A percentile compares a stretch with the other conserved stretches of the same genome.
Conservation (phyloP, 345 rosid genomes). For the Excoecaria agallocha region DNA sequence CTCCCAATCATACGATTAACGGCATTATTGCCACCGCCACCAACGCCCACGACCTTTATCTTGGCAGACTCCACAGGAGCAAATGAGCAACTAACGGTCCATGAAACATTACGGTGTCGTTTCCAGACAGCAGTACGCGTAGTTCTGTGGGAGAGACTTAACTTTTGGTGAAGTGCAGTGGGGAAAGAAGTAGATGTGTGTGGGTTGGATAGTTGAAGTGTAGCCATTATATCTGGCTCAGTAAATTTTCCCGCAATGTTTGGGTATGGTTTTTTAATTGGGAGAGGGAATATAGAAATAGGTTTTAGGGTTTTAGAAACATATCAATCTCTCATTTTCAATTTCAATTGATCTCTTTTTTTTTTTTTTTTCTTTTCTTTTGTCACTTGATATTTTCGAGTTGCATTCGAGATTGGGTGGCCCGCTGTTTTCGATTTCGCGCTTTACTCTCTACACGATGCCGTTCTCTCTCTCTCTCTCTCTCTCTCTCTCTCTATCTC, state of each 20-base stretch:
- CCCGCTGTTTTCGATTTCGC: neutral
- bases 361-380: neutral
- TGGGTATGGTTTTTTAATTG: neutral
- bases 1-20: constrained; percentile 97
- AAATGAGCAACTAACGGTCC: constrained; percentile 57
- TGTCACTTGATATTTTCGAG: neutral
- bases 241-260: neutral
- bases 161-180: constrained; percentile 16
- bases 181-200: constrained; percentile 43
- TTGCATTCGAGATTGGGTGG: constrained; percentile 22
- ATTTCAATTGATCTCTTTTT: neutral
- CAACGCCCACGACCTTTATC: constrained; percentile 93
- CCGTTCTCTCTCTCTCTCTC: no score
- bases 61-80: constrained; percentile 75
- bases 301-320: constrained; percentile 54
- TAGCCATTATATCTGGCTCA: constrained; percentile 39
- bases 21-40: constrained; percentile 99
- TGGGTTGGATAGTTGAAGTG: constrained; percentile 49
- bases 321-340: neutral
- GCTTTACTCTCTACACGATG: neutral
- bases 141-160: constrained; percentile 10
- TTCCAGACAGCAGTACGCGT: constrained; percentile 25
- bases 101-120: constrained; percentile 29
- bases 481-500: no score
- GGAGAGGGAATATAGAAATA: neutral